phyloP scores from a whole-genome alignment of 352 stramenopile genomes.

The Phytopythium oedochilum region DNA sequence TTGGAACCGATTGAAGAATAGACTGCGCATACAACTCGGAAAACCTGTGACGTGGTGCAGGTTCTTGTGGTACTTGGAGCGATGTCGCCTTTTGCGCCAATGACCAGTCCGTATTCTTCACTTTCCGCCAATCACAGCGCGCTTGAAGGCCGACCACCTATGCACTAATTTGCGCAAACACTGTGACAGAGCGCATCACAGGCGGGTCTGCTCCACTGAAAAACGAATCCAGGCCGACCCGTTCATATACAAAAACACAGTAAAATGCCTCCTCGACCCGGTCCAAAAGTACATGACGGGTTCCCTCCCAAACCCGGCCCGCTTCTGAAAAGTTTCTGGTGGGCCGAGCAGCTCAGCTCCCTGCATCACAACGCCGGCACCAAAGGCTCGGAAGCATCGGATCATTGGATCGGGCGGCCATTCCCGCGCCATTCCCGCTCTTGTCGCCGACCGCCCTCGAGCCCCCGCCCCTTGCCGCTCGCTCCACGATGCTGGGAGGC shows the following conservation, averaged over 20 bases:
- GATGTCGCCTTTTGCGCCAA: background rate
- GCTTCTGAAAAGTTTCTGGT: constrained; percentile 9
- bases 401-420: background rate
- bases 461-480: background rate
- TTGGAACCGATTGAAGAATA: too few relatives aligned
- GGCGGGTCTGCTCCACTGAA: background rate
- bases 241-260: too few relatives aligned
- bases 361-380: constrained; percentile 12
- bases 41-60: constrained; percentile 5
- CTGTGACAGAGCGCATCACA: background rate
- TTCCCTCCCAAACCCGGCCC: background rate
- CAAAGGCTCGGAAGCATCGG: background rate
- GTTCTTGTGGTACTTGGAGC: constrained; percentile 39
- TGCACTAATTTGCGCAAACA: constrained; percentile 8
- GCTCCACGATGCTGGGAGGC: constrained; percentile 32
- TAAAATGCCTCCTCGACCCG: too few relatives aligned
- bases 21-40: constrained; percentile 2
- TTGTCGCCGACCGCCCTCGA: constrained; percentile 1
- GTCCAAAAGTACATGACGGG: background rate
- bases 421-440: background rate
- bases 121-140: constrained; percentile 12
- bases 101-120: background rate
- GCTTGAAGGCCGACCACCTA: background rate
- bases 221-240: background rate
- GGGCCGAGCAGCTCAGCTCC: constrained; percentile 1